These are phyloP conservation scores for Pochonia chlamydosporia DNA, from an alignment of 2,329 filamentous ascomycete genomes.

Conservation along the genomic window DNA sequence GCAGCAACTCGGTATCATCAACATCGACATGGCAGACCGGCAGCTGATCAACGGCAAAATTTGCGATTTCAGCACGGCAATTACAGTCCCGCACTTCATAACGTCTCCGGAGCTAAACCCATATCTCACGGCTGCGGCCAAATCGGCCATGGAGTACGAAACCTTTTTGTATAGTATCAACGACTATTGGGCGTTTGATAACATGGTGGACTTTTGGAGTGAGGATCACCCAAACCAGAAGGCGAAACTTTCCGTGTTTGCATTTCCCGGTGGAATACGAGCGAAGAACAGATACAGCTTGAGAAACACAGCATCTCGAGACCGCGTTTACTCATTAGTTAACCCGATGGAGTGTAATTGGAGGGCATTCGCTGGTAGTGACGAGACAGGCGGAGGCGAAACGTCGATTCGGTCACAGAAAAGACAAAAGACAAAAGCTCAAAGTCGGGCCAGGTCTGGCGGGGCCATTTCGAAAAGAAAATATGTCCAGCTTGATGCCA, in stretches of 20 bases:
- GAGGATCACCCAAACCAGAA: background rate
- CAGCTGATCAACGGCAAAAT: slow-evolving; percentile 18
- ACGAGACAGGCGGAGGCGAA: background rate
- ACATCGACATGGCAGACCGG: background rate
- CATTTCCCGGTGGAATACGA: background rate
- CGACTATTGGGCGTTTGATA: background rate
- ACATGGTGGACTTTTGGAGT: background rate
- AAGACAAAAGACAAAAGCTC: no score
- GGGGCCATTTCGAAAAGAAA: no score
- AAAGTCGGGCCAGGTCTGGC: no score
- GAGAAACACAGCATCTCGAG: background rate
- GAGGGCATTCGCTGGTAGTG: background rate
- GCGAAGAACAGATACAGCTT: background rate
- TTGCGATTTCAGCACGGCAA: slow-evolving; percentile 18
- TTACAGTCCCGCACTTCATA: slow-evolving; percentile 18
- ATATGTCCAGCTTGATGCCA: no score
- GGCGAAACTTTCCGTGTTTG: background rate
- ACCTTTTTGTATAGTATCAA: background rate
- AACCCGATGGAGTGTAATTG: background rate
- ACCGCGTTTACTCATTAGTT: background rate
- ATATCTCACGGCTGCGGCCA: background rate
- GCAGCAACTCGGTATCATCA: background rate
- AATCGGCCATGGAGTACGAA: background rate
- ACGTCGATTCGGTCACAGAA: no score
- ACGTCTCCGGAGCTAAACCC: slow-evolving; percentile 1